Evolutionary conservation across 2,329 filamentous ascomycete genomes (phyloP).

Genomic region (Calonectria pseudoturangicola): DNA sequence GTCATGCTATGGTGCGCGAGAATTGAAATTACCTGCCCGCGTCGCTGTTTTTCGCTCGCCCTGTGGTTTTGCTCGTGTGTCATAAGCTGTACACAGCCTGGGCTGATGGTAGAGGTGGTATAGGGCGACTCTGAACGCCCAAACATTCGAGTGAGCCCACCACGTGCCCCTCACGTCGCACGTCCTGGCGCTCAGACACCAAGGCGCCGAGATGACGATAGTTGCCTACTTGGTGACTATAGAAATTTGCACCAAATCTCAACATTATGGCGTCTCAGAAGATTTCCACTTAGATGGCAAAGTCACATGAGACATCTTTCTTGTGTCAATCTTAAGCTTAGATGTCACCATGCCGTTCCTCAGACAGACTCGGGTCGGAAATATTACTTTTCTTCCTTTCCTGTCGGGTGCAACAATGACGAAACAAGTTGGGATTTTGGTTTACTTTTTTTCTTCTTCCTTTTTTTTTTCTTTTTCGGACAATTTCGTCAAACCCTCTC

Average conservation of each 20-base stretch:
- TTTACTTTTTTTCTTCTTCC: too few species aligned
- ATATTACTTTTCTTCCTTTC: conserved; percentile 16
- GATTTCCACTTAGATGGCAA: background rate
- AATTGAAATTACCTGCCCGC: conserved; percentile 9
- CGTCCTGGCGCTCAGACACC: conserved; percentile 40
- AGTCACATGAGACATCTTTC: conserved; percentile 12
- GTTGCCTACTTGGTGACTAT: conserved; percentile 29
- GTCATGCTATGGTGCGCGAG: conserved; percentile 13
- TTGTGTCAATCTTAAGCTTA: conserved; percentile 21
- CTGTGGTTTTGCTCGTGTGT: conserved; percentile 22
- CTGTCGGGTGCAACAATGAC: background rate
- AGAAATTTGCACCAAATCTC: conserved; percentile 14
- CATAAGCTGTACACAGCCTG: conserved; percentile 39
- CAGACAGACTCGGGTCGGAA: conserved; percentile 10
- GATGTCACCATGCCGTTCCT: conserved; percentile 4
- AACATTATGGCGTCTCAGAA: conserved; percentile 20
- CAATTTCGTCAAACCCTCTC: background rate
- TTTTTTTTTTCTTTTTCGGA: background rate
- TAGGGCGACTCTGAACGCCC: conserved; percentile 23
- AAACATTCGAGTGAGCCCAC: conserved; percentile 51
- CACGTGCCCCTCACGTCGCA: conserved; percentile 50
- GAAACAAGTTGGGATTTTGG: background rate
- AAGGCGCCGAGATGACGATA: conserved; percentile 30
- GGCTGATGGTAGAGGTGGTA: conserved; percentile 30
- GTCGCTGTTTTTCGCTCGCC: background rate